A percentile compares a stretch with the other conserved stretches of the same genome.
Conservation (phyloP, 805 yeast species). For the Cyberlindnera sargentensis region DNA sequence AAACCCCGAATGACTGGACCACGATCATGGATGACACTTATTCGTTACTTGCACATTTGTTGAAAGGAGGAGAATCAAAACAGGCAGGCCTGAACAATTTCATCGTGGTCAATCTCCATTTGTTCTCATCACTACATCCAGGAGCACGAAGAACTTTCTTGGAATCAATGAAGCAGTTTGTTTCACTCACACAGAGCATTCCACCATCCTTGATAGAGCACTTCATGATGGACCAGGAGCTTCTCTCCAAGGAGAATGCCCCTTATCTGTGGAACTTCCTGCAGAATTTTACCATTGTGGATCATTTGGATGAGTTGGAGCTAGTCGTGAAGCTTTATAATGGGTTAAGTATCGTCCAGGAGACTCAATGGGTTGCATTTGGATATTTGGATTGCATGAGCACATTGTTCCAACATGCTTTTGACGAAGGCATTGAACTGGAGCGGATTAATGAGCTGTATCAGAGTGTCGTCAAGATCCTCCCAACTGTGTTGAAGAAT, state of each 20-base stretch:
- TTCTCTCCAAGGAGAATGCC: neutral
- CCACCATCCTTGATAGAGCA: conserved; percentile 6
- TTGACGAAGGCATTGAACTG: neutral
- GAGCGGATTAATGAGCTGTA: neutral
- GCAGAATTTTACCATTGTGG: neutral
- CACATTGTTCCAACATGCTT: neutral
- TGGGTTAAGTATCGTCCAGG: neutral
- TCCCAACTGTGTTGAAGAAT: neutral
- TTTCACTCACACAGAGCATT: conserved; percentile 3
- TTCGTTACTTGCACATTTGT: conserved; percentile 3
- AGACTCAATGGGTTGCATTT: conserved; percentile 6
- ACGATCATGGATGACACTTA: conserved; percentile 7
- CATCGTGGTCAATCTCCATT: conserved; percentile 7
- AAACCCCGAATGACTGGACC: conserved; percentile 7
- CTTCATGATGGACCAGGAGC: conserved; percentile 3
- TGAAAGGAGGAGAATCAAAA: conserved; percentile 3
- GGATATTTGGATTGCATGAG: conserved; percentile 6
- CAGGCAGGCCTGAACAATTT: conserved; percentile 5
- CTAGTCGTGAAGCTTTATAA: conserved; percentile 4
- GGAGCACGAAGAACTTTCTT: conserved; percentile 2
- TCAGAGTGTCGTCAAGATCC: neutral
- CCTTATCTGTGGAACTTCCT: conserved; percentile 9
- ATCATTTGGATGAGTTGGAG: conserved; percentile 1
- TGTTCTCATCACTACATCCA: conserved; percentile 1
- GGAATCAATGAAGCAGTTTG: conserved; percentile 5